Conservation (phyloP, 805 yeast genomes). For the Gaillardinia entomophila region DNA sequence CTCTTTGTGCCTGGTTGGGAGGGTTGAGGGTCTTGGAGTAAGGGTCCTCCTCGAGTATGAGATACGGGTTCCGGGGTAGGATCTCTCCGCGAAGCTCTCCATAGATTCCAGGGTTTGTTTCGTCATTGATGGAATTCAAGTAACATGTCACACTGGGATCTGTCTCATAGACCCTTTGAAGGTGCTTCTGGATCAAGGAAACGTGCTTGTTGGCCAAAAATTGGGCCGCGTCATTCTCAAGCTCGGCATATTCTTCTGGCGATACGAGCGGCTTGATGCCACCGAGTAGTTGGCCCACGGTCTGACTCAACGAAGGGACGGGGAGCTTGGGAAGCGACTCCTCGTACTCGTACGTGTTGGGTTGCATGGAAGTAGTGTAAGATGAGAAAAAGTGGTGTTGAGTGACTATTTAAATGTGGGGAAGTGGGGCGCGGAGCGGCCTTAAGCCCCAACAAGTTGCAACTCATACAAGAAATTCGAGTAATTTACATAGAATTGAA, state of each 20-base stretch:
- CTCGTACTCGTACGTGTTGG: conserved; percentile 39
- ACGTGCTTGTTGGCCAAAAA: conserved; percentile 42
- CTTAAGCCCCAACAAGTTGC: too few species aligned
- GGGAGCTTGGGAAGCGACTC: conserved; percentile 51
- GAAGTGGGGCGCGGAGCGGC: too few species aligned
- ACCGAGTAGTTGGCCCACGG: conserved; percentile 47
- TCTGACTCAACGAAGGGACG: conserved; percentile 48
- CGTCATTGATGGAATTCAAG: conserved; percentile 48
- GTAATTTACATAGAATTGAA: too few species aligned
- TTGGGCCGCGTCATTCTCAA: conserved; percentile 38
- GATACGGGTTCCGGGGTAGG: conserved; percentile 72
- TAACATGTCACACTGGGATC: conserved; percentile 40
- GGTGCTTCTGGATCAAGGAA: conserved; percentile 46
- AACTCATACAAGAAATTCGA: too few species aligned
- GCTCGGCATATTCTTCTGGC: conserved; percentile 42
- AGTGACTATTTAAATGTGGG: too few species aligned
- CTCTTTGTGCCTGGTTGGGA: conserved; percentile 62
- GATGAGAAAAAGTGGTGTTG: too few species aligned
- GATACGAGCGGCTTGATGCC: conserved; percentile 58
- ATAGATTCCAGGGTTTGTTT: conserved; percentile 50
- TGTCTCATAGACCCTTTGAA: conserved; percentile 38
- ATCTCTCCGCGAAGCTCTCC: conserved; percentile 62
- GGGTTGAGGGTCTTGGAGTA: conserved; percentile 47
- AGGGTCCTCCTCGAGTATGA: conserved; percentile 72
- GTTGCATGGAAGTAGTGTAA: too few species aligned